Evolutionary conservation across 805 yeast species (phyloP), one percentile per base, ranked within the genome.

Genomic region (Candida broadrunensis): DNA sequence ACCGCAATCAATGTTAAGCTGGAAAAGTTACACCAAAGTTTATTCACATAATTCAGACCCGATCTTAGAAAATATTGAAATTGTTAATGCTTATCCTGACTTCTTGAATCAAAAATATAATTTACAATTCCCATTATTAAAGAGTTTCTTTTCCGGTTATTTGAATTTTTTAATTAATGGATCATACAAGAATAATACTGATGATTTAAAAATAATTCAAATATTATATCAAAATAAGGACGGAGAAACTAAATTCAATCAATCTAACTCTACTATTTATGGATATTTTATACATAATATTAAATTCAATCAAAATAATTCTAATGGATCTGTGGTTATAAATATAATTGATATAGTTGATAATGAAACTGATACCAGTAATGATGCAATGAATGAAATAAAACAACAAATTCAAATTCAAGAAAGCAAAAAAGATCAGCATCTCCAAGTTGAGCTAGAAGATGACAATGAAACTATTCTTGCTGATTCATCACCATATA

Each of bases 381-480:
- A 25, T 25, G 5, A 7, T 8, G 5, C 11, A 9, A 6, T 5
- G 7, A 5, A 7, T 8, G 5, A 25, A 8, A 25, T 8, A 9
- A 13, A 29, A 5, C 5, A 5, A 5, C 12, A 29, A 29, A 15
- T 15, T 4, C 17, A 29, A 29, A n/a, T 15, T 14, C 5, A 29
- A 14, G 18, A 29, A 6, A 13, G 6, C 5, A 5, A 26, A 11
- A 26, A 26, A 5, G n/a, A 26, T 5, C 5, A 26, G 5, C 29
- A 26, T 26, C 14, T 7, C 5, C 18, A 29, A 6, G 9, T 8
- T 11, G 45, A 39, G 15, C 51, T 46, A 1, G 61, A 51, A 13
- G 65, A 63, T 33, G 74, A 69, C 24, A 65, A 66, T 42, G 72
- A 61, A 33, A 69, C 75, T 1, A 70, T 67, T 6, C 35, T 67